Evolutionary conservation across 306 rosid species (phyloP).

Genomic region (Quercus berberidifolia): DNA sequence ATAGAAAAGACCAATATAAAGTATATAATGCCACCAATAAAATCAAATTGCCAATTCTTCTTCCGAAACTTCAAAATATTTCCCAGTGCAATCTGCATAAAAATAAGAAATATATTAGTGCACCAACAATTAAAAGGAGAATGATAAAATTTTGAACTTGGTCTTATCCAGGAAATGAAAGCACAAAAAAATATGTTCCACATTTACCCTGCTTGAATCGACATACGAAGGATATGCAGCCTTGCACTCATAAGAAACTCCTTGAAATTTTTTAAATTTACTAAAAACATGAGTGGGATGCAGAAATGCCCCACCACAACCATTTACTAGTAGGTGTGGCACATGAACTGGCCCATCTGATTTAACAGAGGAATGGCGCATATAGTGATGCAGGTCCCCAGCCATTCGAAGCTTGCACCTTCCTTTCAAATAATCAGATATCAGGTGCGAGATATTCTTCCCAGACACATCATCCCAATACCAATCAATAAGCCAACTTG

Average conservation of each 20-base stretch:
- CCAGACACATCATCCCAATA: slow-evolving; percentile 86
- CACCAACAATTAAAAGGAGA: slow-evolving; percentile 6
- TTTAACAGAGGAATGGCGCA: slow-evolving; percentile 86
- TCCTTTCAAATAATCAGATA: slow-evolving; percentile 81
- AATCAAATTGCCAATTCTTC: slow-evolving; percentile 99
- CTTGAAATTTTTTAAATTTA: slow-evolving; percentile 57
- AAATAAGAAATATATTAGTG: slow-evolving; percentile 16
- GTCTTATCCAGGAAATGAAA: not conserved
- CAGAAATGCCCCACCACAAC: slow-evolving; percentile 98
- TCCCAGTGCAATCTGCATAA: slow-evolving; percentile 82
- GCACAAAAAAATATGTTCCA: slow-evolving; percentile 15
- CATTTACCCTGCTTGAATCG: slow-evolving; percentile 87
- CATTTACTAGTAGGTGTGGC: slow-evolving; percentile 90
- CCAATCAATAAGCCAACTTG: slow-evolving; percentile 94
- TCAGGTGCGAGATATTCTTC: slow-evolving; percentile 79
- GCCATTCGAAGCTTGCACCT: slow-evolving; percentile 95
- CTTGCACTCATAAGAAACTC: slow-evolving; percentile 73
- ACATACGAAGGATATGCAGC: slow-evolving; percentile 94
- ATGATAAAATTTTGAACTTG: slow-evolving; percentile 8
- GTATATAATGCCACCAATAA: slow-evolving; percentile 97
- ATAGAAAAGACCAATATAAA: slow-evolving; percentile 79
- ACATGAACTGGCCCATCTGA: slow-evolving; percentile 73
- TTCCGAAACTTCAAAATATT: slow-evolving; percentile 90
- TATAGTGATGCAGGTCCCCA: slow-evolving; percentile 99
- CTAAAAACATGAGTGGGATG: slow-evolving; percentile 97